Evolutionary conservation across 2,329 filamentous ascomycete species (phyloP).

Genomic region (Pseudogymnoascus sp.): DNA sequence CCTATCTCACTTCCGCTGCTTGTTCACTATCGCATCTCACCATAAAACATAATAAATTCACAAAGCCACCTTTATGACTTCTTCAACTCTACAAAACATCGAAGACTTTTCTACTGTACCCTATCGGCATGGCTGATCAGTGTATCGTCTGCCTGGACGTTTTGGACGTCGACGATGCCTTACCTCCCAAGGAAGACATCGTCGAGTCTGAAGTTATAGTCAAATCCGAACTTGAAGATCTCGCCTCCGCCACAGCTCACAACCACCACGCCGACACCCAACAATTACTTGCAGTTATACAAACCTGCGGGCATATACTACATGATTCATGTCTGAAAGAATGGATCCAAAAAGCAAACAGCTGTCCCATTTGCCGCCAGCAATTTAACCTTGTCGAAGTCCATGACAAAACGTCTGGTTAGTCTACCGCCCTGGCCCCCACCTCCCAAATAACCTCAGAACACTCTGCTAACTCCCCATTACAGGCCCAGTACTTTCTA

Average conservation of each 20-base stretch:
- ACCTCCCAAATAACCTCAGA: constrained; percentile 6
- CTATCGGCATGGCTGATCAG: constrained; percentile 44
- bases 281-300: constrained; percentile 44
- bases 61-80: constrained; percentile 11
- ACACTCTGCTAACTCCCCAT: constrained; percentile 14
- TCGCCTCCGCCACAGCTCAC: constrained; percentile 17
- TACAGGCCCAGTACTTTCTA: constrained; percentile 45
- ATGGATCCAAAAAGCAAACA: constrained; percentile 95
- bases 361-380: constrained; percentile 91
- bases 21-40: constrained; percentile 2
- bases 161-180: constrained; percentile 35
- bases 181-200: constrained; percentile 21
- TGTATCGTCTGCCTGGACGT: constrained; percentile 60
- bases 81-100: constrained; percentile 2
- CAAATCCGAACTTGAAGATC: constrained; percentile 4
- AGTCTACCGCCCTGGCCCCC: constrained; percentile 29
- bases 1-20: constrained; percentile 5
- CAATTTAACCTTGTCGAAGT: constrained; percentile 86
- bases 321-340: constrained; percentile 88
- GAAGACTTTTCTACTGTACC: constrained; percentile 3
- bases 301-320: constrained; percentile 81
- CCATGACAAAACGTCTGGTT: constrained; percentile 71
- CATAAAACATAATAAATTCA: not conserved
- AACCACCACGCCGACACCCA: constrained; percentile 15
- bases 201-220: constrained; percentile 13